Percentiles rank a stretch among this genome's conserved stretches.
Evolutionary conservation across 2,329 filamentous ascomycete species (phyloP).

Genomic region (Trichoderma atroviride): DNA sequence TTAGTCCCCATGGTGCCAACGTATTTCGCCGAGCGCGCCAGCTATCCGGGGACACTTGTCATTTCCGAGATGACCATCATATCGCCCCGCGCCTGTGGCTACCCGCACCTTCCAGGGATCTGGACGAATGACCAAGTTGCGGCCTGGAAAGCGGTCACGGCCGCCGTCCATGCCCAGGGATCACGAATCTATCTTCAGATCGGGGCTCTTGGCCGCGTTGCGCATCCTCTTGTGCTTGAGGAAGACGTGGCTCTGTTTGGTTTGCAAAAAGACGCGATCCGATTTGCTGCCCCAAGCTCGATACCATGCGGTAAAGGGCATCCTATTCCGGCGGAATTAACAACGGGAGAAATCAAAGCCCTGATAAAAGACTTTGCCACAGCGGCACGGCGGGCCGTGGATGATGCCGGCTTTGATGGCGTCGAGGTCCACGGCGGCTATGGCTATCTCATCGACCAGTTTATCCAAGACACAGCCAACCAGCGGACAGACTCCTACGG

Average conservation of each 20-base stretch:
- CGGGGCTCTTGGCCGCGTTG: not conserved
- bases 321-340: constrained; percentile 1
- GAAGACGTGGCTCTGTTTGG: constrained; percentile 3
- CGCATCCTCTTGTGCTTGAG: not conserved
- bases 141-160: constrained; percentile 6
- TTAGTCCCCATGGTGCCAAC: constrained; percentile 1
- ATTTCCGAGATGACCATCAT: not conserved
- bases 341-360: not conserved
- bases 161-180: not conserved
- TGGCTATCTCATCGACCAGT: constrained; percentile 1
- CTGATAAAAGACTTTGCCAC: not conserved
- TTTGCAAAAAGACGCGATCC: not conserved
- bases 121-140: constrained; percentile 1
- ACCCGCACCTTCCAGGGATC: not conserved
- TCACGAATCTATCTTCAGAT: not conserved
- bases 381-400: not conserved
- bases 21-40: constrained; percentile 4
- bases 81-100: not conserved
- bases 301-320: not conserved
- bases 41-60: constrained; percentile 1
- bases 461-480: constrained; percentile 6
- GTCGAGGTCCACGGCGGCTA: constrained; percentile 1
- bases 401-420: not conserved
- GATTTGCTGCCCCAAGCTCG: not conserved
- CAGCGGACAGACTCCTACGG: not conserved